Evolutionary conservation across 1,139 yeast species (phyloP), one percentile per base, ranked within the genome.

Genomic region (Schizosaccharomyces versatilis): DNA sequence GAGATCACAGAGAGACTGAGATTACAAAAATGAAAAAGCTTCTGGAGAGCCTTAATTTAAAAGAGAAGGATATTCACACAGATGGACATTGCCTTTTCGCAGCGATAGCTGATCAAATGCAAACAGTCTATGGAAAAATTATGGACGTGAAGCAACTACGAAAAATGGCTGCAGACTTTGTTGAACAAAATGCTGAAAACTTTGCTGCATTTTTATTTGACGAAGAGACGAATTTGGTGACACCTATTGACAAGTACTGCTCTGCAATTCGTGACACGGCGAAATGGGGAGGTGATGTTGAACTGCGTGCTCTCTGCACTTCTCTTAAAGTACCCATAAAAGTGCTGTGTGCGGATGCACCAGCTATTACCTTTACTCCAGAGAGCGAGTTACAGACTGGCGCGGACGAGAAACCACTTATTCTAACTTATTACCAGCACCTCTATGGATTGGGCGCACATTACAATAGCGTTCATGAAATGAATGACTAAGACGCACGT

Each of bases 401-500:
- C 12, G 32, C 19, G 49, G 15, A 24, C 36, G n/a, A 17, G 15
- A 44, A 17, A 32, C 49, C 49, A 7, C 15, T 44, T 7, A 19
- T 14, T n/a, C 19, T 44, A 17, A 14, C 49, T 19, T 44, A 44
- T 9, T 44, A 44, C 3, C 49, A 44, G n/a, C 49, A 44, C n/a
- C 32, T 44, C 10, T 17, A 68, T 66, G 7, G 69, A 67, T 6
- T 69, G 64, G 3, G 69, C 66, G 2, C 69, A 65, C 3, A 72
- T 70, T 1, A 59, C 1, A 63, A 57, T 12, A 61, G 60, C 17
- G 61, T 55, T 10, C 61, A 58, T 40, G 64, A 58, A 12, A 62
- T 60, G 24, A 66, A 60, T 44, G 62, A 61, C 1, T 44, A 7
- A 44, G 32, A 32, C 12, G 17, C 3, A 6, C 8, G 1, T 24